phyloP scores from a whole-genome alignment of 163 green algal species.

The Chlamydomonas reinhardtii region DNA sequence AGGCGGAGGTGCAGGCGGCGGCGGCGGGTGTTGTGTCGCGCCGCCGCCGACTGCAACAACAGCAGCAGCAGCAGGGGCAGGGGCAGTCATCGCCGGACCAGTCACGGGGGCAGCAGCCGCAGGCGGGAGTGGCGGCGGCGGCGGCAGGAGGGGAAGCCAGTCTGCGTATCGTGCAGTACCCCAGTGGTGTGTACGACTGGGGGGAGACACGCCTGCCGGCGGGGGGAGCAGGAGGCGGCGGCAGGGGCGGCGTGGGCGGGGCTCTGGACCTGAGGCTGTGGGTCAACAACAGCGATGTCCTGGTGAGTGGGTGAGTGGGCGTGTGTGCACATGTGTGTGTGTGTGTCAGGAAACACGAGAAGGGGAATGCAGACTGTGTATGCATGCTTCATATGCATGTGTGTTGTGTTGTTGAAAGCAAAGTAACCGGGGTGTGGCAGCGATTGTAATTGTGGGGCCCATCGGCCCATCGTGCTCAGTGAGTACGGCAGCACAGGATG shows the following conservation, averaged over 20 bases:
- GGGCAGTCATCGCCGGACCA: too few species aligned
- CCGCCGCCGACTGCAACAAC: background rate
- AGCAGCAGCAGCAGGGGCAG: background rate
- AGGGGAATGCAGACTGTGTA: too few species aligned
- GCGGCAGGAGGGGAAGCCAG: background rate
- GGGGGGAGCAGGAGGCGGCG: too few species aligned
- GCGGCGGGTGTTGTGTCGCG: too few species aligned
- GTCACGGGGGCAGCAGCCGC: background rate
- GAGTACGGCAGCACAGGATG: too few species aligned
- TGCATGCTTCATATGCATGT: too few species aligned
- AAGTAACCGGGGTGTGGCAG: too few species aligned
- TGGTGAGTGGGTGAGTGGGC: conserved; percentile 4
- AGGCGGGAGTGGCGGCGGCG: background rate
- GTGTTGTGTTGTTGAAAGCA: too few species aligned
- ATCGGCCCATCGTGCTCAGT: too few species aligned
- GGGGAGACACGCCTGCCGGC: background rate
- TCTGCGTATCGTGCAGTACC: conserved; percentile 25
- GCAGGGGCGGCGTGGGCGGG: background rate
- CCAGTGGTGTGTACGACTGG: conserved; percentile 47
- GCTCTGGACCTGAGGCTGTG: conserved; percentile 29
- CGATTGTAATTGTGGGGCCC: too few species aligned
- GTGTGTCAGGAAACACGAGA: background rate
- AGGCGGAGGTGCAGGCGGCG: too few species aligned
- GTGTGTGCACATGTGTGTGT: background rate
- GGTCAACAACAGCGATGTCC: conserved; percentile 51